These are phyloP conservation scores for Candida ficus DNA, from an alignment of 805 yeast genomes.

Conservation along the genomic window DNA sequence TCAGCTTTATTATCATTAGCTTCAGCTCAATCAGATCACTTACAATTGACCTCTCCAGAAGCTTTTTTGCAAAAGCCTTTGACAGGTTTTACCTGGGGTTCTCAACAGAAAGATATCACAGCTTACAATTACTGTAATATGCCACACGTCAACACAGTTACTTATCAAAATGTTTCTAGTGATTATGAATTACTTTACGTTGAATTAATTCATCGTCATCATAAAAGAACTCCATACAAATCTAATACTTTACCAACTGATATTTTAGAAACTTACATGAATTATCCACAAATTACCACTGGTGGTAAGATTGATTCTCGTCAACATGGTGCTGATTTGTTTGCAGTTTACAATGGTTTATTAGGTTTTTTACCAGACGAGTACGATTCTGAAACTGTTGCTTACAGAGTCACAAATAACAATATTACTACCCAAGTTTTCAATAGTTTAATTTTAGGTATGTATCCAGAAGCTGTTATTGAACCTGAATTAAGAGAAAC, in stretches of 20 bases:
- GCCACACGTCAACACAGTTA: conserved; percentile 34
- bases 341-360: conserved; percentile 31
- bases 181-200: conserved; percentile 30
- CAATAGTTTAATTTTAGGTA: conserved; percentile 31
- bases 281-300: conserved; percentile 34
- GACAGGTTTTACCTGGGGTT: conserved; percentile 21
- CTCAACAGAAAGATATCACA: conserved; percentile 25
- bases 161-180: conserved; percentile 26
- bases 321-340: conserved; percentile 35
- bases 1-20: neutral
- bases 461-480: conserved; percentile 30
- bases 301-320: conserved; percentile 36
- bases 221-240: conserved; percentile 37
- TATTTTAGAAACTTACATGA: conserved; percentile 24
- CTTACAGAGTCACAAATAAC: conserved; percentile 33
- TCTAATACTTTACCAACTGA: conserved; percentile 31
- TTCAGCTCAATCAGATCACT: conserved; percentile 8
- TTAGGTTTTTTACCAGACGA: conserved; percentile 31
- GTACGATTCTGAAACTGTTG: conserved; percentile 27
- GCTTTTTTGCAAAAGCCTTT: conserved; percentile 16
- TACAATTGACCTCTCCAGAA: conserved; percentile 14
- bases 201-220: conserved; percentile 40
- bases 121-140: conserved; percentile 39
- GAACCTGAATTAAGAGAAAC: conserved; percentile 29
- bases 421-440: conserved; percentile 37